phyloP scores from a whole-genome alignment of 23 red algal genomes.

The Gracilariopsis chorda region DNA sequence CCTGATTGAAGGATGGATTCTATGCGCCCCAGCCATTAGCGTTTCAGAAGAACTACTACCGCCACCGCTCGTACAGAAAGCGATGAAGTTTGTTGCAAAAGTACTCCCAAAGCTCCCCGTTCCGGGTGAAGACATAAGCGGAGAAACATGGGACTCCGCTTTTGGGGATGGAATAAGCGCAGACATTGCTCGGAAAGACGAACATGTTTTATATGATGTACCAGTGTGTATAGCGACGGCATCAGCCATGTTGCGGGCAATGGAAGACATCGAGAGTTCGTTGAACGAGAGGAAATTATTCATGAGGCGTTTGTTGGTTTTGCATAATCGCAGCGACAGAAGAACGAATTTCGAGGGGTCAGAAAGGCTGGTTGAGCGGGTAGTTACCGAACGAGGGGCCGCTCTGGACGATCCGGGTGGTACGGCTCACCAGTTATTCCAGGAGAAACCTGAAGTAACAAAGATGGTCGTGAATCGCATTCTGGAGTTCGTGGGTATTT shows the following conservation, averaged over 20 bases:
- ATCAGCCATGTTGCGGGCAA: conserved; percentile 17
- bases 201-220: neutral
- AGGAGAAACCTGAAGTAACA: neutral
- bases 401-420: conserved; percentile 6
- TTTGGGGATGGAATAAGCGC: neutral
- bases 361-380: neutral
- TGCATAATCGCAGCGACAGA: neutral
- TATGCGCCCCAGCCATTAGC: conserved; percentile 12
- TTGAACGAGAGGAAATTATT: neutral
- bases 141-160: conserved; percentile 19
- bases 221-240: conserved; percentile 1
- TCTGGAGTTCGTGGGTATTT: neutral
- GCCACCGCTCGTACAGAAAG: neutral
- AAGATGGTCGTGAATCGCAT: neutral
- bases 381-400: neutral
- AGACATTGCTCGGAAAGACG: neutral
- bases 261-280: conserved; percentile 8
- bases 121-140: conserved; percentile 13
- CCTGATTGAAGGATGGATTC: neutral
- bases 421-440: conserved; percentile 25
- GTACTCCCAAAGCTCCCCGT: neutral
- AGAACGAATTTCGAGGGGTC: neutral
- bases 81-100: neutral
- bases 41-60: neutral
- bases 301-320: neutral